Conservation (phyloP, 225 moss, liverwort and hornwort genomes). For the Physcomitrium patens region DNA sequence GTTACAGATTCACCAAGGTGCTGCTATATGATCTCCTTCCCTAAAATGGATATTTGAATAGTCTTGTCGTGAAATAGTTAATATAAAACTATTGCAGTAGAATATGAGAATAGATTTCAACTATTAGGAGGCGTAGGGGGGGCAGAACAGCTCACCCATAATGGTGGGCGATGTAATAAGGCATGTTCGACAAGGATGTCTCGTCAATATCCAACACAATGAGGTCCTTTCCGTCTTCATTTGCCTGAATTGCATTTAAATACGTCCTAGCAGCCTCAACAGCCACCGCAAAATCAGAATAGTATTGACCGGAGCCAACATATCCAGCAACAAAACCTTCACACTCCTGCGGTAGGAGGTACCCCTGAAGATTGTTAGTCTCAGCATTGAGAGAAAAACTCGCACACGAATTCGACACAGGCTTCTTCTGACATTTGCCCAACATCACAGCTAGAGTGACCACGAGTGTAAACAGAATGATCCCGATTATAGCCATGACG, state of each 20-base stretch:
- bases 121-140: not conserved
- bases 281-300: constrained; percentile 71
- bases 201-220: constrained; percentile 96
- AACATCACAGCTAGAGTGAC: constrained; percentile 89
- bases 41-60: not conserved
- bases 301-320: constrained; percentile 67
- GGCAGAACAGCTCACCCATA: constrained; percentile 66
- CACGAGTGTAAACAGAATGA: constrained; percentile 82
- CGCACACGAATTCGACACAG: constrained; percentile 49
- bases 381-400: constrained; percentile 77
- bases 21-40: not conserved
- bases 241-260: constrained; percentile 46
- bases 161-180: constrained; percentile 64
- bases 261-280: constrained; percentile 68
- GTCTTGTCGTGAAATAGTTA: not conserved
- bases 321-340: constrained; percentile 51
- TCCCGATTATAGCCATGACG: constrained; percentile 65
- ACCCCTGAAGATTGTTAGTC: constrained; percentile 88
- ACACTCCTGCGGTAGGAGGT: constrained; percentile 64
- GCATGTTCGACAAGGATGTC: constrained; percentile 81
- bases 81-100: too few relatives aligned
- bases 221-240: constrained; percentile 70
- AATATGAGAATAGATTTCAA: not conserved
- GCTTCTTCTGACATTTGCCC: constrained; percentile 68
- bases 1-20: constrained; percentile 19